Evolutionary conservation across 2,329 filamentous ascomycete genomes (phyloP).

Genomic region (Arthrobotrys entomopaga): DNA sequence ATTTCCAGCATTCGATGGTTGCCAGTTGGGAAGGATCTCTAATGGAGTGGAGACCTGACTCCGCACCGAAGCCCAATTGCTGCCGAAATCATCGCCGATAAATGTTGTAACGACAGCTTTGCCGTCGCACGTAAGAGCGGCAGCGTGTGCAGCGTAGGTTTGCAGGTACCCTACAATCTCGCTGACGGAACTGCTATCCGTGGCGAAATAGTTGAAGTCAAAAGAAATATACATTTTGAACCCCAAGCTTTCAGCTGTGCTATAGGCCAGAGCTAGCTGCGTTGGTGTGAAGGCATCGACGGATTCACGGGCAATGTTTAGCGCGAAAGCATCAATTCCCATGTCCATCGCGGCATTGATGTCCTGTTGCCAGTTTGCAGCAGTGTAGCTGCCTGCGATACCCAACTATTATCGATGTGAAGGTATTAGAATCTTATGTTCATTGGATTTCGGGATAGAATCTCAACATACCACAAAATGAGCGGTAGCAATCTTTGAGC

Average conservation of each 20-base stretch:
- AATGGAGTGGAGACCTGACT: slow-evolving; percentile 44
- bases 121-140: slow-evolving; percentile 63
- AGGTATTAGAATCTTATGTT: no score
- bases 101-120: slow-evolving; percentile 67
- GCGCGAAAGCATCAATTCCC: slow-evolving; percentile 62
- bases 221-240: slow-evolving; percentile 62
- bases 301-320: slow-evolving; percentile 60
- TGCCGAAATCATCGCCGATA: slow-evolving; percentile 63
- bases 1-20: slow-evolving; percentile 32
- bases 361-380: slow-evolving; percentile 60
- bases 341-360: slow-evolving; percentile 61
- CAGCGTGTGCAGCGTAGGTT: slow-evolving; percentile 61
- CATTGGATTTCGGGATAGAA: no score
- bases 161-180: slow-evolving; percentile 61
- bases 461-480: slow-evolving; percentile 42
- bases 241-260: slow-evolving; percentile 59
- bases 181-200: slow-evolving; percentile 55
- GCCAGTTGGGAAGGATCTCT: slow-evolving; percentile 51
- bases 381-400: slow-evolving; percentile 60
- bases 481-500: slow-evolving; percentile 42
- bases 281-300: slow-evolving; percentile 58
- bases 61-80: slow-evolving; percentile 54
- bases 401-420: slow-evolving; percentile 57
- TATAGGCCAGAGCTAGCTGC: slow-evolving; percentile 61
- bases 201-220: slow-evolving; percentile 58